Percentiles rank a stretch among this genome's conserved stretches.
Evolutionary conservation across 257 asterid species (phyloP).

Genomic region (Datura wrightii): DNA sequence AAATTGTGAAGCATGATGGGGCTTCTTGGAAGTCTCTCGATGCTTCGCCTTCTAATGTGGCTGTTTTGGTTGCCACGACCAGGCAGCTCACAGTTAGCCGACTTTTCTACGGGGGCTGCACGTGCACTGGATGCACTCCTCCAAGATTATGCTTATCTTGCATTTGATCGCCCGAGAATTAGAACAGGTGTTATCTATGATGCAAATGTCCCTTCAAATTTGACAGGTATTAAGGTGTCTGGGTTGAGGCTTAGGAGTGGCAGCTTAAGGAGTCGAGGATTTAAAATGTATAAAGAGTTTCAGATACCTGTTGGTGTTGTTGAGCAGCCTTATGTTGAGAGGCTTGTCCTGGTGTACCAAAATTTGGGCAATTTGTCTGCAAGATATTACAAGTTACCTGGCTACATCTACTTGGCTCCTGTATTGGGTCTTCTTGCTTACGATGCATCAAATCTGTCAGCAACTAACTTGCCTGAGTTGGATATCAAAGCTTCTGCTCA

Average conservation of each 20-base stretch:
- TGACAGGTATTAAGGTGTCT: conserved; percentile 65
- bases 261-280: conserved; percentile 59
- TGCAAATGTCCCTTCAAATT: conserved; percentile 55
- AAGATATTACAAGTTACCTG: conserved; percentile 48
- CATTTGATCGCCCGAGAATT: conserved; percentile 47
- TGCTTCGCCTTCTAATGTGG: conserved; percentile 45
- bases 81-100: conserved; percentile 42
- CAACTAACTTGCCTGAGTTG: conserved; percentile 54
- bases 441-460: conserved; percentile 58
- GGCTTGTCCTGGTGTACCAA: conserved; percentile 74
- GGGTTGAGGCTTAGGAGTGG: conserved; percentile 78
- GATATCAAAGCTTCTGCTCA: conserved; percentile 46
- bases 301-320: conserved; percentile 57
- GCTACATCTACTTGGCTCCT: conserved; percentile 63
- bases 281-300: conserved; percentile 56
- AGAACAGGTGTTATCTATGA: conserved; percentile 64
- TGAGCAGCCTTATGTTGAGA: conserved; percentile 56
- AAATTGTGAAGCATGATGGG: conserved; percentile 45
- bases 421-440: conserved; percentile 73
- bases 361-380: conserved; percentile 64
- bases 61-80: conserved; percentile 43
- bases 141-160: conserved; percentile 59
- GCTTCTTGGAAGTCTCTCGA: conserved; percentile 47
- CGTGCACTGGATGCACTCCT: conserved; percentile 63
- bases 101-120: conserved; percentile 41